A percentile compares a stretch with the other conserved stretches of the same genome.
Conservation (phyloP, 306 rosid species). For the Casuarina glauca region DNA sequence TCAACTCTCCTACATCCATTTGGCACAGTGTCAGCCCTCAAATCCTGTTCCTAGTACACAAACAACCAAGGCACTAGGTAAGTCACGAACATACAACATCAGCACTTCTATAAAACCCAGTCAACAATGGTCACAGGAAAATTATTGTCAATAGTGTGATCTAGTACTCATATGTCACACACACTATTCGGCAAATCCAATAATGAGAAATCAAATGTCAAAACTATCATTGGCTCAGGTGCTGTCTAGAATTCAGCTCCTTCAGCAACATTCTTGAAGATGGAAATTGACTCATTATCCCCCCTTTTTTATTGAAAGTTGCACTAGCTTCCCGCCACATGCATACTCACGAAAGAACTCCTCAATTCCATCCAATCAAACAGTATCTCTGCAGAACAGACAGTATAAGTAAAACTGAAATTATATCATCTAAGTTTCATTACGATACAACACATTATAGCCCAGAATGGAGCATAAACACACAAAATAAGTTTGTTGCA, state of each 20-base stretch:
- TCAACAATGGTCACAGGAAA: neutral
- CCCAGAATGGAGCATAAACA: neutral
- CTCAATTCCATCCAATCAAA: conserved; percentile 5
- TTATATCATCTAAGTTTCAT: too few species aligned
- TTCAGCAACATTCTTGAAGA: neutral
- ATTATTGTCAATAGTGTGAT: neutral
- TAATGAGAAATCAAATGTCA: neutral
- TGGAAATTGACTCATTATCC: neutral
- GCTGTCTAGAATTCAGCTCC: neutral
- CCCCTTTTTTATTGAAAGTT: neutral
- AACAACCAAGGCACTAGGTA: neutral
- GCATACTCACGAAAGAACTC: neutral
- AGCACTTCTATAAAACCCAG: neutral
- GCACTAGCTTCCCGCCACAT: neutral
- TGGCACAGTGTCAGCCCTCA: neutral
- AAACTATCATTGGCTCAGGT: neutral
- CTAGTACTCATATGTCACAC: neutral
- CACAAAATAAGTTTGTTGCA: neutral
- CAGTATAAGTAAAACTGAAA: too few species aligned
- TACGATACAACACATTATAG: too few species aligned
- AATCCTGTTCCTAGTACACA: neutral
- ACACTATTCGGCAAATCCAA: neutral
- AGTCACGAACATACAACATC: neutral
- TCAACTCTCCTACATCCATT: neutral
- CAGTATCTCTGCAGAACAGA: too few species aligned